phyloP scores from a whole-genome alignment of 257 asterid species.

The Solanum medicagineum region DNA sequence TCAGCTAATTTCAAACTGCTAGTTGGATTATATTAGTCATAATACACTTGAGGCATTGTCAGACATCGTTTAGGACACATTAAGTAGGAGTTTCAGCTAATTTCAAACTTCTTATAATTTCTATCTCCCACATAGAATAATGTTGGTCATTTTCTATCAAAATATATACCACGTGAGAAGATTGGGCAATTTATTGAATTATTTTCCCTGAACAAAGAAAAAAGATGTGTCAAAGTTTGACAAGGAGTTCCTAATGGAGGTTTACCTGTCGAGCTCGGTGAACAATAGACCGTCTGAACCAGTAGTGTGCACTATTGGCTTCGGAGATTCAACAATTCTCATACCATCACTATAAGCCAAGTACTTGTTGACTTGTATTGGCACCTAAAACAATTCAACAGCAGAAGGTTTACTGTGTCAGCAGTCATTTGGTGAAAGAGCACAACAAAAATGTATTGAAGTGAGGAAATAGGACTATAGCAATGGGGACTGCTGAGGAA shows the following conservation, averaged over 20 bases:
- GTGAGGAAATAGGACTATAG: not conserved
- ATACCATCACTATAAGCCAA: constrained; percentile 45
- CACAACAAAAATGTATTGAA: not conserved
- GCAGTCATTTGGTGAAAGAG: not conserved
- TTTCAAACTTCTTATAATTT: not conserved
- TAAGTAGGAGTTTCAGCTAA: not conserved
- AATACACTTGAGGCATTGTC: not conserved
- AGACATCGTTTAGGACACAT: not conserved
- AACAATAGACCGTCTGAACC: constrained; percentile 19
- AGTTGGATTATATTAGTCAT: not conserved
- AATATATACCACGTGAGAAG: not conserved
- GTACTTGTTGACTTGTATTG: constrained; percentile 49
- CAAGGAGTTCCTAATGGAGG: not conserved
- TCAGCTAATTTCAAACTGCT: not conserved
- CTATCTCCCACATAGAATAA: not conserved
- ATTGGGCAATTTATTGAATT: not conserved
- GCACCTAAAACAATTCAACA: constrained; percentile 21
- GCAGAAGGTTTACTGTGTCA: not conserved
- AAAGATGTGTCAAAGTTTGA: not conserved
- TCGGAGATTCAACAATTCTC: constrained; percentile 38
- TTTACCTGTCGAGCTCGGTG: constrained; percentile 32
- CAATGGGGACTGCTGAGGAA: not conserved
- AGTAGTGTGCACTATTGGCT: constrained; percentile 8
- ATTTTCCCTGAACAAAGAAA: not conserved
- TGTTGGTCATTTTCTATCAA: not conserved